A percentile compares a stretch with the other conserved stretches of the same genome.
Evolutionary conservation across 495 filamentous ascomycete genomes (phyloP).

Genomic region (Aspergillus asperescens): DNA sequence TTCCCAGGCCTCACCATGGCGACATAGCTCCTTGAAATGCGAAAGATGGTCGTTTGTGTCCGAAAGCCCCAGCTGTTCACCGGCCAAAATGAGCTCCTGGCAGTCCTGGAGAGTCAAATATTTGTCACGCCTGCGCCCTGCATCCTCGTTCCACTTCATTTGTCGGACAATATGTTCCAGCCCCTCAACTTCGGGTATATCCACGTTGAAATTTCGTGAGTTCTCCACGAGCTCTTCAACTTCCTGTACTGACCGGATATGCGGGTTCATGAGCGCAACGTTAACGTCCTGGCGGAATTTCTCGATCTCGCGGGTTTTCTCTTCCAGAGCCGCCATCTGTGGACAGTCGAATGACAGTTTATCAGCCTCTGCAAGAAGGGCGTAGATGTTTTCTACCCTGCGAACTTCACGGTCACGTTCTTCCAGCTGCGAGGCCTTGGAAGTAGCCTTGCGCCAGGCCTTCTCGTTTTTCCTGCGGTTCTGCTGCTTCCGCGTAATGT

Average conservation of each 20-base stretch:
- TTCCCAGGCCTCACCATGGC: constrained; percentile 82
- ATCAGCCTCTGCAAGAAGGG: constrained; percentile 78
- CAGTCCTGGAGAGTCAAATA: constrained; percentile 72
- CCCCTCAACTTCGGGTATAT: constrained; percentile 86
- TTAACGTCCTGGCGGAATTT: constrained; percentile 78
- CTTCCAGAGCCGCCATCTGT: constrained; percentile 81
- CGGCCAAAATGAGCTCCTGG: constrained; percentile 68
- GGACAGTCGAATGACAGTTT: constrained; percentile 90
- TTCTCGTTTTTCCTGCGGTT: constrained; percentile 97
- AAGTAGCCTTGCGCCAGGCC: constrained; percentile 73
- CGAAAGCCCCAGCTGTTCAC: constrained; percentile 67
- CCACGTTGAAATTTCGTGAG: constrained; percentile 85
- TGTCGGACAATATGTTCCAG: constrained; percentile 76
- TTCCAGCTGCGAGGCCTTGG: constrained; percentile 75
- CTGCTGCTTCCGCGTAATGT: constrained; percentile 96
- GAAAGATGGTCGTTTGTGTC: constrained; percentile 70
- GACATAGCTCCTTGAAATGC: constrained; percentile 68
- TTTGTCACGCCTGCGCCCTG: constrained; percentile 54
- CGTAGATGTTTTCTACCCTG: constrained; percentile 83
- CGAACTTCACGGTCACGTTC: constrained; percentile 85
- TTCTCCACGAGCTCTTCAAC: constrained; percentile 85
- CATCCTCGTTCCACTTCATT: constrained; percentile 83
- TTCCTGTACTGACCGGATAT: constrained; percentile 58
- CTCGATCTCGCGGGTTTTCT: constrained; percentile 81
- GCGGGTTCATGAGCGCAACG: constrained; percentile 57